Percentiles rank a stretch among this genome's conserved stretches.
Conservation (phyloP, 345 rosid species). For the Rhodamnia argentea region DNA sequence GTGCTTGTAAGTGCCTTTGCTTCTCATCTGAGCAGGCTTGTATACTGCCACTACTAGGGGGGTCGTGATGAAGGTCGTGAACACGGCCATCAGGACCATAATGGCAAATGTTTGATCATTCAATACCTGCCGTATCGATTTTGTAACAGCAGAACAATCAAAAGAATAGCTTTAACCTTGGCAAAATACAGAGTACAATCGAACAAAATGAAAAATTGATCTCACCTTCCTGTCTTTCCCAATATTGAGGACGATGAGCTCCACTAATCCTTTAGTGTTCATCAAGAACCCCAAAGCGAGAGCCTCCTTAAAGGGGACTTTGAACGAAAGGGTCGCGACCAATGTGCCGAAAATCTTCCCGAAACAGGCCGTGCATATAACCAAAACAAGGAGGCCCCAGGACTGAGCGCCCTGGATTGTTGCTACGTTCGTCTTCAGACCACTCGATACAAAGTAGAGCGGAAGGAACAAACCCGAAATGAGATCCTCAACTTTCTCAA, state of each 20-base stretch:
- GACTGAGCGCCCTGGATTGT: constrained; percentile 48
- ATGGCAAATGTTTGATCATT: constrained; percentile 76
- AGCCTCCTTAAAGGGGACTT: constrained; percentile 40
- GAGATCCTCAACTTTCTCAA: constrained; percentile 73
- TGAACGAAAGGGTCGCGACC: constrained; percentile 36
- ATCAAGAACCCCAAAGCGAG: constrained; percentile 57
- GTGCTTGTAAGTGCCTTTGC: constrained; percentile 30
- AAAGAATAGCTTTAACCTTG: background rate
- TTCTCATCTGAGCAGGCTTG: constrained; percentile 38
- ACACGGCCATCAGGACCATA: constrained; percentile 72
- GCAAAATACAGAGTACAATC: too few species aligned
- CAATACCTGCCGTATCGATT: constrained; percentile 40
- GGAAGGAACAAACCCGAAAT: constrained; percentile 71
- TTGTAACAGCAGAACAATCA: background rate
- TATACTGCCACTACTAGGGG: constrained; percentile 56
- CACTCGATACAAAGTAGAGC: constrained; percentile 70
- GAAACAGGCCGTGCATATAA: constrained; percentile 52
- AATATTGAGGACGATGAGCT: constrained; percentile 80
- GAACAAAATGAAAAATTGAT: background rate
- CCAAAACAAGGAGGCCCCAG: constrained; percentile 65
- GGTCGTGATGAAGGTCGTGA: constrained; percentile 73
- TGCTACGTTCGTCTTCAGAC: constrained; percentile 64
- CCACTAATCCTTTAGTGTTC: constrained; percentile 86
- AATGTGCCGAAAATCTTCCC: constrained; percentile 69
- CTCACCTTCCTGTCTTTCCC: constrained; percentile 48